Evolutionary conservation across 805 yeast species (phyloP), one percentile per base, ranked within the genome.

Genomic region (Yarrowia sp.): DNA sequence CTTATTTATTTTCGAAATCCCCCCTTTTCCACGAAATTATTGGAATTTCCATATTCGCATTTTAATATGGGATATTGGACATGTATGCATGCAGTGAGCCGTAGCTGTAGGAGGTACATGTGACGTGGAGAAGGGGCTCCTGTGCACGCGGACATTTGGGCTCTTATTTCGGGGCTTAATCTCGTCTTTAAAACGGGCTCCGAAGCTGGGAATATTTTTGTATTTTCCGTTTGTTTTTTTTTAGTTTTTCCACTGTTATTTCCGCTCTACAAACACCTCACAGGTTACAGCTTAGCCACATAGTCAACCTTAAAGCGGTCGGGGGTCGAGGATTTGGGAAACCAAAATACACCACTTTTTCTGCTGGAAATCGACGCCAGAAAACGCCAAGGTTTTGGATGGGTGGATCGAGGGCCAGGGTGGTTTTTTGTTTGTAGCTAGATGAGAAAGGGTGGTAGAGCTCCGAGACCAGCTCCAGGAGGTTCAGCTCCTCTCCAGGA

Each of bases 211-310:
- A 26, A 26, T 26, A 5, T 43, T 24, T 22, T 43, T 8, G 11
- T 6, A 9, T 14, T 14, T 33, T 12, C 12, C 7, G 38, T 33
- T 14, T 33, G 17, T 35, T n/a, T 26, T 14, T n/a, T 43, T 28
- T 46, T 46, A 33, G 52, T 12, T 16, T 30, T 22, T 46, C 17
- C 21, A 28, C 14, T n/a, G 17, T 10, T 16, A 9, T 30, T 26
- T 26, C 30, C 30, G 19, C 28, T 46, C 10, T 46, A 4, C 35
- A 48, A 19, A 48, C 54, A 48, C 54, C 54, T 48, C 54, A 3
- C 54, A 21, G 54, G 54, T 48, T 48, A 46, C 52, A 36, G 52
- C 5, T 46, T 46, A 48, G 54, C 54, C 54, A 48, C 54, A 48
- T 48, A 38, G 26, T 17, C 26, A 48, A 32, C 38, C 11, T 48